Base-by-base conservation (phyloP, 2,329 filamentous ascomycete species). In the Periconia macrospinosa region DNA sequence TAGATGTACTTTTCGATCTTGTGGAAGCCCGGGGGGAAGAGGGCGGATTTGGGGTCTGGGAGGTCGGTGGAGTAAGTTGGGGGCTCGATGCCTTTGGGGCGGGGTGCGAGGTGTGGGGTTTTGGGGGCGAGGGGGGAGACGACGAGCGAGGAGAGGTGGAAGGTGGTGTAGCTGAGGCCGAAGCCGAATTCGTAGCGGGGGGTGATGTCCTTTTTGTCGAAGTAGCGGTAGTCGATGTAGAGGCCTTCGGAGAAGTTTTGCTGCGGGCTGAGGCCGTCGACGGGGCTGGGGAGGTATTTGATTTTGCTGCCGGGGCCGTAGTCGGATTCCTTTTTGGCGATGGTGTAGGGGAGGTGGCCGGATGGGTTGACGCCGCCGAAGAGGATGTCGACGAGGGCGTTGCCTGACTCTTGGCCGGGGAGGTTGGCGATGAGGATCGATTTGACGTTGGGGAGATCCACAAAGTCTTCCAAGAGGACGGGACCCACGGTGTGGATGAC, bases 171-270 rank as follows among this genome's bases (percentile, higher is more conserved):
- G 49, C 87, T 90, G 1, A 97, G 81, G 0, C 92, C 93, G 55
- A 86, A 92, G 0, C 93, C 92, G 63, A 97, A 97, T 45, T 91
- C 89, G 68, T 87, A 97, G 1, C 89, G 87, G 0, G 92, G 92
- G 6, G 80, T 79, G 55, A 94, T 87, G 52, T 81, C 79, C 50
- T 87, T 74, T 68, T 88, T 90, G 78, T 96, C 92, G 62, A 97
- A 92, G 72, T 92, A 84, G 13, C 92, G 87, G 75, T 97, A 96
- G 77, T 97, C 93, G 61, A 95, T 86, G 68, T 92, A 92, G 0
- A 96, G 76, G 0, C 91, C 91, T 68, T 96, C 91, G 1, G 81
- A 82, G 69, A 94, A 96, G 59, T 91, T 86, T 62, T 95, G 90
- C 67, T 96, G 91, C 0, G 91, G 90, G 1, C 87, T 79, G 3